phyloP scores from a whole-genome alignment of 2,329 filamentous ascomycete species.

The Arachnopeziza araneosa region DNA sequence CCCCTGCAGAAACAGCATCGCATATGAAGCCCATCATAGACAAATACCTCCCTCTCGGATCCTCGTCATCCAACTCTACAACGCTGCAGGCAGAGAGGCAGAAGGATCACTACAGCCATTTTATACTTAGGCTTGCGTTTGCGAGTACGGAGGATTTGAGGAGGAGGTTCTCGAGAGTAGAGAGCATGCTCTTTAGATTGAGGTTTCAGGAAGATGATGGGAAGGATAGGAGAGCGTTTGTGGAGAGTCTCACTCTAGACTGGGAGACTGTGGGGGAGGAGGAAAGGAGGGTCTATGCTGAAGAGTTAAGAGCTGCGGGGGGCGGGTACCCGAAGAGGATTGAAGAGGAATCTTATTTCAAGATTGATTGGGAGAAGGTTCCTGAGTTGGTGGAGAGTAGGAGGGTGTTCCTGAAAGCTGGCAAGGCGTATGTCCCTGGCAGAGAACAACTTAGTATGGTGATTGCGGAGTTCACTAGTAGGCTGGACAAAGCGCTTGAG shows the following conservation, averaged over 20 bases:
- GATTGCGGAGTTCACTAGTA: constrained; percentile 74
- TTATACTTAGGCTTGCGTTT: constrained; percentile 91
- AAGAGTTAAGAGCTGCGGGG: constrained; percentile 30
- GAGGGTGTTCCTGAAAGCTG: constrained; percentile 68
- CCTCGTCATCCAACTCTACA: constrained; percentile 59
- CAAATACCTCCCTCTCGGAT: constrained; percentile 72
- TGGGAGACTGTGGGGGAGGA: constrained; percentile 79
- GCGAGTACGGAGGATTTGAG: constrained; percentile 86
- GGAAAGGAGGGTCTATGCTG: constrained; percentile 52
- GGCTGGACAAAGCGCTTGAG: constrained; percentile 74
- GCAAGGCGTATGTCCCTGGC: constrained; percentile 87
- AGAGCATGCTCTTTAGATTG: constrained; percentile 83
- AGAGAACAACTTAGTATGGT: constrained; percentile 87
- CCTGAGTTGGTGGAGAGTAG: constrained; percentile 82
- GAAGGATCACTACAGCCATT: constrained; percentile 97
- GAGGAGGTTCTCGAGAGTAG: constrained; percentile 76
- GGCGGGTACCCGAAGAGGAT: constrained; percentile 36
- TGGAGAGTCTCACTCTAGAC: constrained; percentile 70
- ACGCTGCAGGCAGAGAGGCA: constrained; percentile 69
- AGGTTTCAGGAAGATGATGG: constrained; percentile 73
- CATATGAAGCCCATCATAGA: constrained; percentile 84
- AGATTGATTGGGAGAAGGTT: constrained; percentile 92
- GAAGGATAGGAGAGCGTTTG: constrained; percentile 68
- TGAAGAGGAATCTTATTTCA: constrained; percentile 89
- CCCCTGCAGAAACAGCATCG: constrained; percentile 70